Evolutionary conservation across 441 rosid species (phyloP).

Genomic region (Populus tomentosa): DNA sequence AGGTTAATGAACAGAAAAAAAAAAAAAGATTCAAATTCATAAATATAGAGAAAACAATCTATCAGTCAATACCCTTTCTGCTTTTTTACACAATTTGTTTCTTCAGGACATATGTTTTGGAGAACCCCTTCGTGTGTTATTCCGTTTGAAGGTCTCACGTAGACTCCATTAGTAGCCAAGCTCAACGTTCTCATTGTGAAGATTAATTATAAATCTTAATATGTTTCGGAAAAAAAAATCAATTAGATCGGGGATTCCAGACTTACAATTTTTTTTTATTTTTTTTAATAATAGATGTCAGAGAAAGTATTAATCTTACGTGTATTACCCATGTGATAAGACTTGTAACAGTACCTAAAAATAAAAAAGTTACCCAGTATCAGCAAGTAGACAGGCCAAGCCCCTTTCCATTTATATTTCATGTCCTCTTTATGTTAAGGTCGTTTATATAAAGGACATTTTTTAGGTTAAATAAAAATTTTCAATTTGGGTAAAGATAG

Average conservation of each 20-base stretch:
- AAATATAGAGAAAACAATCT: background rate
- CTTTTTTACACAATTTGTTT: background rate
- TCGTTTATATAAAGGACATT: too few relatives aligned
- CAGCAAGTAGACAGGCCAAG: background rate
- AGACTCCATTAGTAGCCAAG: background rate
- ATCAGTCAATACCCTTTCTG: background rate
- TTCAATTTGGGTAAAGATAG: background rate
- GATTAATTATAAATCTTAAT: background rate
- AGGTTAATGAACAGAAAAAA: background rate
- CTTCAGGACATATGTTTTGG: background rate
- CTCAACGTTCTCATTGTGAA: background rate
- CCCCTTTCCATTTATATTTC: background rate
- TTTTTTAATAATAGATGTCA: background rate
- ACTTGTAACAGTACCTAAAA: background rate
- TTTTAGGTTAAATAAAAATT: background rate
- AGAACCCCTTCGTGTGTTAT: background rate
- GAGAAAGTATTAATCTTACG: background rate
- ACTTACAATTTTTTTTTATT: background rate
- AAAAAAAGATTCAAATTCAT: too few relatives aligned
- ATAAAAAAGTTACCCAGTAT: background rate
- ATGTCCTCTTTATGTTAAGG: background rate
- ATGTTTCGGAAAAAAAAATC: background rate
- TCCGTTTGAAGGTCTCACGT: too few relatives aligned
- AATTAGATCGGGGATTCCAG: background rate
- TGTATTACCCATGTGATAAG: background rate